Evolutionary conservation across 2,329 filamentous ascomycete species (phyloP).

Genomic region (Aureobasidium sp.): DNA sequence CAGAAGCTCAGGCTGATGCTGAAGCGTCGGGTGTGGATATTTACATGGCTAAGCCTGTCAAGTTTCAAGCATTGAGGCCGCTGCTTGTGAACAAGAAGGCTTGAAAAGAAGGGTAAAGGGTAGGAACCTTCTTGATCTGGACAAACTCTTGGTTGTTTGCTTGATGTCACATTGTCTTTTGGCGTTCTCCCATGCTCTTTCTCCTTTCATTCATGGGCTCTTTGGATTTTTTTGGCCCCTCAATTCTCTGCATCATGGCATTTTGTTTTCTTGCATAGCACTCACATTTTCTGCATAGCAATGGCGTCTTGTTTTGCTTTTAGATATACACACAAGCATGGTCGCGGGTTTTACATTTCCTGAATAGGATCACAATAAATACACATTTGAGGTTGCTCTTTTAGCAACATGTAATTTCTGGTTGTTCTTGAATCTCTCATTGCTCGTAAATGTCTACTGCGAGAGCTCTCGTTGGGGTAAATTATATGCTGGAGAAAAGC

Average conservation of each 20-base stretch:
- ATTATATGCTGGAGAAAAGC: neutral
- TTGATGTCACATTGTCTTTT: neutral
- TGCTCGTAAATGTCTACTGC: neutral
- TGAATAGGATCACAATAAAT: no score
- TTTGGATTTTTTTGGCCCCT: neutral
- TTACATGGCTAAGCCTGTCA: conserved; percentile 36
- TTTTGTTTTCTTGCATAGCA: neutral
- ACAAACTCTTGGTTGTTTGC: neutral
- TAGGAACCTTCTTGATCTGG: neutral
- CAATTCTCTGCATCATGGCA: neutral
- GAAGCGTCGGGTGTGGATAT: conserved; percentile 31
- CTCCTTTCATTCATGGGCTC: neutral
- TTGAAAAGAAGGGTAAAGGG: neutral
- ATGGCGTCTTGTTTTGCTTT: neutral
- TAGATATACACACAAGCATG: neutral
- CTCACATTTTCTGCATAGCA: neutral
- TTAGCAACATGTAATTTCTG: neutral
- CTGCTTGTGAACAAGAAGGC: conserved; percentile 10
- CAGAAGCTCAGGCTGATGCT: conserved; percentile 31
- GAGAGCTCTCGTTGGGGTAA: no score
- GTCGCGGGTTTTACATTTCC: neutral
- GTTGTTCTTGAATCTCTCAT: neutral
- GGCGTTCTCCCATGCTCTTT: neutral
- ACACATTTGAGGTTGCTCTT: neutral
- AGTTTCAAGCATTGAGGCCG: conserved; percentile 35